These are phyloP conservation scores for Cladosporium austrohemisphaericum DNA, from an alignment of 2,329 filamentous ascomycete species.

Conservation along the genomic window DNA sequence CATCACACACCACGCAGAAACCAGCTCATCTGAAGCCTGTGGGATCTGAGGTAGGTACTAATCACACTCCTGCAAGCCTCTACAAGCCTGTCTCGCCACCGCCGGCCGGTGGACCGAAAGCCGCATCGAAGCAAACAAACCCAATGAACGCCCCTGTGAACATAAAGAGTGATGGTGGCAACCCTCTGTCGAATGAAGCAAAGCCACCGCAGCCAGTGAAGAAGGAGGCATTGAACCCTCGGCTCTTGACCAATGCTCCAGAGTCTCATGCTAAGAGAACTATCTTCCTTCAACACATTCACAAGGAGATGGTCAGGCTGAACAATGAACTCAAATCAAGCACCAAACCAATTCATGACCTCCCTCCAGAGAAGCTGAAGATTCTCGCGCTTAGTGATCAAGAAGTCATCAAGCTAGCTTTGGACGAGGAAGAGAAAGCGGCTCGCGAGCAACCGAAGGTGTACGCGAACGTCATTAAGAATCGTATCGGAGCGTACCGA, in stretches of 20 bases:
- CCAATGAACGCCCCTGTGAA: not conserved
- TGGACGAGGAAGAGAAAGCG: slow-evolving; percentile 75
- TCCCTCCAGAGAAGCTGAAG: slow-evolving; percentile 36
- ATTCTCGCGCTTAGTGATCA: slow-evolving; percentile 58
- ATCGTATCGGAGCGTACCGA: slow-evolving; percentile 70
- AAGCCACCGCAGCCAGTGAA: slow-evolving; percentile 11
- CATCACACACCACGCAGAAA: not conserved
- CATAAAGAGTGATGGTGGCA: not conserved
- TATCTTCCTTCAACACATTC: slow-evolving; percentile 55
- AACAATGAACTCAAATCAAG: slow-evolving; percentile 59
- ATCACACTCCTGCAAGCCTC: slow-evolving; percentile 19
- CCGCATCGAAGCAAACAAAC: slow-evolving; percentile 8
- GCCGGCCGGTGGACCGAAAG: not conserved
- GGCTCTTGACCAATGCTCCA: slow-evolving; percentile 55
- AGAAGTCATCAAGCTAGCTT: slow-evolving; percentile 62
- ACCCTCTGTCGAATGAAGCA: not conserved
- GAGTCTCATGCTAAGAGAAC: slow-evolving; percentile 34
- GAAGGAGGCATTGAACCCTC: slow-evolving; percentile 56
- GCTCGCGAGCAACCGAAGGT: slow-evolving; percentile 65
- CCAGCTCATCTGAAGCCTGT: not conserved
- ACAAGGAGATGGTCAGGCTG: slow-evolving; percentile 62
- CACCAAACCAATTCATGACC: slow-evolving; percentile 29
- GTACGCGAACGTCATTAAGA: slow-evolving; percentile 81
- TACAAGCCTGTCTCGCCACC: slow-evolving; percentile 23
- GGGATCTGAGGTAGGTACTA: not conserved